A percentile compares a stretch with the other conserved stretches of the same genome.
Conservation (phyloP, 768 basidiomycete species). For the Dioszegia hungarica region DNA sequence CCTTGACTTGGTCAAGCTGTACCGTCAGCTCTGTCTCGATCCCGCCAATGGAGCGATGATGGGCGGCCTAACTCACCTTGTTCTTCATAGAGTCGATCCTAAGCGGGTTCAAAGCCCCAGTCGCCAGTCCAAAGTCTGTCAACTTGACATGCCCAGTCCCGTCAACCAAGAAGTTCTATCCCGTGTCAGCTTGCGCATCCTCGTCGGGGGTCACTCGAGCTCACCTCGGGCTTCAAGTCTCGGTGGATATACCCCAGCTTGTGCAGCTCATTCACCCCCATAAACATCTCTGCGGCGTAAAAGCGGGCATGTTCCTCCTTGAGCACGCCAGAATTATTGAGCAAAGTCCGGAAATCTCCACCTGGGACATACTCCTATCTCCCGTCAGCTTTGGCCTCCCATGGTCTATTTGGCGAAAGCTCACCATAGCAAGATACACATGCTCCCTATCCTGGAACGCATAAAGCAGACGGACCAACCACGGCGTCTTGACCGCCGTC, state of each 20-base stretch:
- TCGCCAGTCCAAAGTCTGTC: constrained; percentile 92
- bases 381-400: constrained; percentile 1
- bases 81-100: constrained; percentile 91
- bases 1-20: constrained; percentile 93
- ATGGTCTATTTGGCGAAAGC: not conserved
- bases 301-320: constrained; percentile 96
- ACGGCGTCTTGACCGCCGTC: constrained; percentile 93
- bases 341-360: constrained; percentile 92
- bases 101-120: constrained; percentile 88
- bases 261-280: constrained; percentile 85
- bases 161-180: constrained; percentile 93
- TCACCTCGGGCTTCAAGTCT: constrained; percentile 92
- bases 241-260: constrained; percentile 98
- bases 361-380: constrained; percentile 85
- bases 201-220: not conserved
- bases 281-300: constrained; percentile 98
- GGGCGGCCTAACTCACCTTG: constrained; percentile 58
- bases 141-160: constrained; percentile 87
- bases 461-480: constrained; percentile 90
- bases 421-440: constrained; percentile 87
- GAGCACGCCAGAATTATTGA: constrained; percentile 95
- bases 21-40: constrained; percentile 6
- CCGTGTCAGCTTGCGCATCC: not conserved
- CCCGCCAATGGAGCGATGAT: not conserved
- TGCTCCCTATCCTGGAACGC: constrained; percentile 90